These are phyloP conservation scores for Leucocoprinus birnbaumii DNA, from an alignment of 768 basidiomycete genomes.

Conservation along the genomic window DNA sequence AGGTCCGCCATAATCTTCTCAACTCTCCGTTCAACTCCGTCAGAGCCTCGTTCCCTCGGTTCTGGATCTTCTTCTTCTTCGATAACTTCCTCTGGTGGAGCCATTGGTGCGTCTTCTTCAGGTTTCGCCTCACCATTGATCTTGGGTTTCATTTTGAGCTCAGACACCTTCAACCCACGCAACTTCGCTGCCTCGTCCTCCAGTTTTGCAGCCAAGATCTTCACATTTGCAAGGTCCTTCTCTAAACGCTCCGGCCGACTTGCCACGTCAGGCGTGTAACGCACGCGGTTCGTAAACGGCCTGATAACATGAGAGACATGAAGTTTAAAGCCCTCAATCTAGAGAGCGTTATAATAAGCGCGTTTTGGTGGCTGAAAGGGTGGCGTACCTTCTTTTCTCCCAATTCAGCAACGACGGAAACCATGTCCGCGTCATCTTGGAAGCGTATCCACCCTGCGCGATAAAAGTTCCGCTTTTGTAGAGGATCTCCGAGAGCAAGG, in stretches of 20 bases:
- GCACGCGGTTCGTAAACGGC: constrained; percentile 74
- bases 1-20: constrained; percentile 74
- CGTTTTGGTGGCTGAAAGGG: background rate
- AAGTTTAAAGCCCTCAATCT: constrained; percentile 95
- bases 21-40: constrained; percentile 79
- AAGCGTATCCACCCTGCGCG: constrained; percentile 94
- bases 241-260: constrained; percentile 76
- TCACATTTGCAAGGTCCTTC: constrained; percentile 79
- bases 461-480: constrained; percentile 91
- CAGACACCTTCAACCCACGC: constrained; percentile 38
- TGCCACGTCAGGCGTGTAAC: constrained; percentile 80
- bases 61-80: constrained; percentile 56
- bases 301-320: constrained; percentile 82
- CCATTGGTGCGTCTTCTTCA: constrained; percentile 30
- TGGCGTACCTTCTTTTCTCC: constrained; percentile 78
- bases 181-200: constrained; percentile 67
- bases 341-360: background rate
- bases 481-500: constrained; percentile 87
- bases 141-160: constrained; percentile 18
- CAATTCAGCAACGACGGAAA: constrained; percentile 63
- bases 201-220: constrained; percentile 64
- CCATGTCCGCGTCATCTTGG: constrained; percentile 81
- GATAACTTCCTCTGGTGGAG: constrained; percentile 23
- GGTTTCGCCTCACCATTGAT: constrained; percentile 18
- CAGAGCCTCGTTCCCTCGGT: constrained; percentile 63